A percentile compares a stretch with the other conserved stretches of the same genome.
Conservation (phyloP, 257 asterid species). For the Cordia subcordata region DNA sequence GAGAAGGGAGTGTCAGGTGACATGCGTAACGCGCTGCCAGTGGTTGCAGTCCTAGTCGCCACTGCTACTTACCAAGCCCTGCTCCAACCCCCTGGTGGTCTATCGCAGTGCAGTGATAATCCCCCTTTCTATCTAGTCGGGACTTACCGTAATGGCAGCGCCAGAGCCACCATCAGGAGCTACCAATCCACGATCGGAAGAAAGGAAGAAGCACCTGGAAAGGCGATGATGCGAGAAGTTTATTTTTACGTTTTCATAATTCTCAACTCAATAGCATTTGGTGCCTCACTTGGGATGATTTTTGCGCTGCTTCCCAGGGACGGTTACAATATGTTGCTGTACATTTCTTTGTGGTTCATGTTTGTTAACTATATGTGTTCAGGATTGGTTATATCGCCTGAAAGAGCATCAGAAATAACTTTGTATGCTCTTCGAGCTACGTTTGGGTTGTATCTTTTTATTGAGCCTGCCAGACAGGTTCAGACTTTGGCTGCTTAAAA, state of each 20-base stretch:
- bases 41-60: conserved; percentile 8
- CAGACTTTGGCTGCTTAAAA: too few species aligned
- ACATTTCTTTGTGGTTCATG: neutral
- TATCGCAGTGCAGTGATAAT: neutral
- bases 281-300: neutral
- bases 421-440: too few species aligned
- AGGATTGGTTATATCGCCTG: neutral
- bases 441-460: too few species aligned
- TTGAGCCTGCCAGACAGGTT: too few species aligned
- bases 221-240: neutral
- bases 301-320: neutral
- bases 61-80: conserved; percentile 6
- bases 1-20: neutral
- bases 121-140: too few species aligned
- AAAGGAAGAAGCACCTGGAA: neutral
- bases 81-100: conserved; percentile 17
- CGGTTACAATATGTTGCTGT: neutral
- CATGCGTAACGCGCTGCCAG: neutral
- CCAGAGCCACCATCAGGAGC: too few species aligned
- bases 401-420: too few species aligned
- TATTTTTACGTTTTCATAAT: neutral
- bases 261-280: neutral
- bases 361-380: neutral
- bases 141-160: too few species aligned
- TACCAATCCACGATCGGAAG: neutral